A percentile compares a stretch with the other conserved stretches of the same genome.
Conservation (phyloP, 2,329 filamentous ascomycete genomes). For the Aspergillus spinulosporus region DNA sequence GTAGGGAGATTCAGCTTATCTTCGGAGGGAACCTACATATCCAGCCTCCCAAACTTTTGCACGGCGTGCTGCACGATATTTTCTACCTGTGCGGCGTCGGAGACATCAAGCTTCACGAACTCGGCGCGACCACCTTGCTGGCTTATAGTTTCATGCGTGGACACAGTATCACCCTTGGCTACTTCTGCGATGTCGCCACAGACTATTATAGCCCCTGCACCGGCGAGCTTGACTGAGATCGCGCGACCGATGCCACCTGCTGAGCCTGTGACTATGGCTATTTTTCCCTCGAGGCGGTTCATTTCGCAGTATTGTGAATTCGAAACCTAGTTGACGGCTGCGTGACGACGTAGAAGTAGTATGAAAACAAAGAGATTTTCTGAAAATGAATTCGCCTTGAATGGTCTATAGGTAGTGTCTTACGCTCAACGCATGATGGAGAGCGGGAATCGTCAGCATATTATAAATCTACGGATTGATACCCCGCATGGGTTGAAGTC, state of each 20-base stretch:
- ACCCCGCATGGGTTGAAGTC: too few relatives aligned
- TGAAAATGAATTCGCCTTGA: too few relatives aligned
- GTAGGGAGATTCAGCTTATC: not conserved
- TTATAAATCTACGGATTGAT: too few relatives aligned
- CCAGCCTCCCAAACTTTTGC: slow-evolving; percentile 36
- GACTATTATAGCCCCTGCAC: slow-evolving; percentile 44
- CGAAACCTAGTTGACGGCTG: too few relatives aligned
- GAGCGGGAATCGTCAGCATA: too few relatives aligned
- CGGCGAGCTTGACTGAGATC: slow-evolving; percentile 44
- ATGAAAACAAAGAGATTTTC: too few relatives aligned
- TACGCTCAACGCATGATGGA: too few relatives aligned
- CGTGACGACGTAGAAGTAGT: too few relatives aligned
- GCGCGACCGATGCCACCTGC: slow-evolving; percentile 50
- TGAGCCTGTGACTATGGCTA: slow-evolving; percentile 49
- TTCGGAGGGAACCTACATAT: slow-evolving; percentile 38
- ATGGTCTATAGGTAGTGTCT: too few relatives aligned
- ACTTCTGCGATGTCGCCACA: slow-evolving; percentile 47
- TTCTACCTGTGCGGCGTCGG: not conserved
- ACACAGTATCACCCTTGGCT: not conserved
- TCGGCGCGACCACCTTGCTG: not conserved
- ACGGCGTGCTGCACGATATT: not conserved
- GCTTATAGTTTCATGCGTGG: not conserved
- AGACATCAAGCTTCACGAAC: not conserved
- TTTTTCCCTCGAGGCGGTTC: slow-evolving; percentile 21
- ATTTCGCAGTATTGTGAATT: too few relatives aligned